A percentile compares a stretch with the other conserved stretches of the same genome.
These are phyloP conservation scores for Pythium sp. DNA, from an alignment of 352 stramenopile genomes.

Conservation along the genomic window DNA sequence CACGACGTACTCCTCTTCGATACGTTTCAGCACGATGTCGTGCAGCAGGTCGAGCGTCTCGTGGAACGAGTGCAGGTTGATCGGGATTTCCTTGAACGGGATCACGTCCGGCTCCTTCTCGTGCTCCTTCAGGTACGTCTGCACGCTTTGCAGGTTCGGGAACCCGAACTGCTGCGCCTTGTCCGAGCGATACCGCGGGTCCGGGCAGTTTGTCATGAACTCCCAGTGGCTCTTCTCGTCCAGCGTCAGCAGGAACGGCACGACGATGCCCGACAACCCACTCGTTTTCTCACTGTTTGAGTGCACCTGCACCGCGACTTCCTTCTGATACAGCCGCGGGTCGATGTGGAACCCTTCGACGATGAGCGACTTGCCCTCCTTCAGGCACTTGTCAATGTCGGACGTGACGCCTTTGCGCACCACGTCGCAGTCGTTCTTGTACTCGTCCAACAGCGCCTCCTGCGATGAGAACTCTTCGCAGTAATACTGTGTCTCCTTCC, in stretches of 20 bases:
- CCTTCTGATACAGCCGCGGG: conserved; percentile 79
- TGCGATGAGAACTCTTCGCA: conserved; percentile 58
- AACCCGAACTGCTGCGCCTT: conserved; percentile 48
- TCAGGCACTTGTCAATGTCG: conserved; percentile 88
- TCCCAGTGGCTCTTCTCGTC: conserved; percentile 63
- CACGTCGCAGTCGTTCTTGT: conserved; percentile 75
- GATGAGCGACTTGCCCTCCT: conserved; percentile 88
- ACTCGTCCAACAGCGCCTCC: conserved; percentile 59
- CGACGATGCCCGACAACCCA: conserved; percentile 66
- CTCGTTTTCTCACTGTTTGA: conserved; percentile 21
- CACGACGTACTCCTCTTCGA: conserved; percentile 70
- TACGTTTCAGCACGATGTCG: conserved; percentile 82
- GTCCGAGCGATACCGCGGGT: conserved; percentile 71
- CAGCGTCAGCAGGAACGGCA: conserved; percentile 75
- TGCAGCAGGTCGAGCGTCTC: conserved; percentile 83
- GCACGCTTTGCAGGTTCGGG: conserved; percentile 73
- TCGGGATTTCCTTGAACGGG: conserved; percentile 74
- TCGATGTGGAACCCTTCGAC: conserved; percentile 88
- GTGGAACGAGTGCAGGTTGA: conserved; percentile 86
- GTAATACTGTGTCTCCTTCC: conserved; percentile 68
- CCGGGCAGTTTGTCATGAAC: conserved; percentile 83
- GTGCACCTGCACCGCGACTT: conserved; percentile 37
- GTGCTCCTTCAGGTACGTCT: conserved; percentile 68
- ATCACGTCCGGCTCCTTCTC: conserved; percentile 36
- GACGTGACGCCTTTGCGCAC: conserved; percentile 80